These are phyloP conservation scores for Fragilaria radians DNA, from an alignment of 108 stramenopile genomes.

Conservation along the genomic window DNA sequence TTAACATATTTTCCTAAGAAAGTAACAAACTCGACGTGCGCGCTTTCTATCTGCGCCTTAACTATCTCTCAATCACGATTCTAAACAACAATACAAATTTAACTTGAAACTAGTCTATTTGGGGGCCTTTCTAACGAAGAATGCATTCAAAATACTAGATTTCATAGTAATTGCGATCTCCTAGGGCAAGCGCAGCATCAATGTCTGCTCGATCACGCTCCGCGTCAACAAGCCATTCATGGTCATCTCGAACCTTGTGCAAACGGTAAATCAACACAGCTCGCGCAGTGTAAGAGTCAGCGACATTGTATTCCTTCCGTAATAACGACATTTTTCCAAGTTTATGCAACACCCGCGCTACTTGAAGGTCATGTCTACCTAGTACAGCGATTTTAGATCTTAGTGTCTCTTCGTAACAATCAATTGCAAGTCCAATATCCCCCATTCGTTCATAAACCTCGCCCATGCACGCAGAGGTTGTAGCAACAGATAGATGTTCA, in stretches of 20 bases:
- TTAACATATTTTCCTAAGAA: too few relatives aligned
- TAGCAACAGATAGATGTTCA: slow-evolving; percentile 53
- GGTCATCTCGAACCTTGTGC: slow-evolving; percentile 54
- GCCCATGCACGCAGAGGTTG: slow-evolving; percentile 70
- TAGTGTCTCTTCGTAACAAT: slow-evolving; percentile 62
- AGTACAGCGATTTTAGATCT: slow-evolving; percentile 37
- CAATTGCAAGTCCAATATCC: slow-evolving; percentile 47
- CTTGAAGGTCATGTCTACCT: slow-evolving; percentile 60
- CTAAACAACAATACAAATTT: too few relatives aligned
- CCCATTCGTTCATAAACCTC: slow-evolving; percentile 78
- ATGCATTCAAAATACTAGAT: too few relatives aligned
- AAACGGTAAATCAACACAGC: slow-evolving; percentile 58
- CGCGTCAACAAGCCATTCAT: slow-evolving; percentile 73
- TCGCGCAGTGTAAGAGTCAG: slow-evolving; percentile 44
- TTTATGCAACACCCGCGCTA: slow-evolving; percentile 74
- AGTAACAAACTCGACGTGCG: too few relatives aligned
- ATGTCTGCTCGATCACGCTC: slow-evolving; percentile 72
- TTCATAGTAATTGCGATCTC: background rate
- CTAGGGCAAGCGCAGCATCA: slow-evolving; percentile 57
- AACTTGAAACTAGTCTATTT: too few relatives aligned
- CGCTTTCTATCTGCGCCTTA: too few relatives aligned
- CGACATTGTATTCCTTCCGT: slow-evolving; percentile 41
- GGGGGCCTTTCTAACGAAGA: too few relatives aligned
- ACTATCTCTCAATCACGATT: too few relatives aligned
- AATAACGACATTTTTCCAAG: slow-evolving; percentile 55